phyloP scores from a whole-genome alignment of 73 alveolate species.

The Paramecium primaurelia region DNA sequence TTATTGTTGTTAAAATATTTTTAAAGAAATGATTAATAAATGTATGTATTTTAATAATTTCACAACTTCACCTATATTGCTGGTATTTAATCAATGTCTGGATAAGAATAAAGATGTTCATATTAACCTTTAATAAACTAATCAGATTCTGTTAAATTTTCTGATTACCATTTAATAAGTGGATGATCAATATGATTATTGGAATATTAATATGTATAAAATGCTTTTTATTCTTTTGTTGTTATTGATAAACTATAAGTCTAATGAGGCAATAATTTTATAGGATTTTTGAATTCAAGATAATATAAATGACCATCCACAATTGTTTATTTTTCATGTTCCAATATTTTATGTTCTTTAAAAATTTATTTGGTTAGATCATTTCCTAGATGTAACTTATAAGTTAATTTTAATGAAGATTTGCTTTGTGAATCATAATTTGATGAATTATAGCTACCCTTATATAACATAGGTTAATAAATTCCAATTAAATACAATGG shows the following conservation, averaged over 20 bases:
- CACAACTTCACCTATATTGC: background rate
- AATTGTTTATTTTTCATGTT: background rate
- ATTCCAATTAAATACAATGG: background rate
- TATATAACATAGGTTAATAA: background rate
- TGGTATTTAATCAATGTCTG: background rate
- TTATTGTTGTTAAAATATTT: background rate
- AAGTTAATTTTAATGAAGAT: background rate
- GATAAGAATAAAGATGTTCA: background rate
- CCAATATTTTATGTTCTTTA: background rate
- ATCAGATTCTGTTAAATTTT: background rate
- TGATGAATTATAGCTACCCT: background rate
- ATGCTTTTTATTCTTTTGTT: background rate
- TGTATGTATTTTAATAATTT: background rate
- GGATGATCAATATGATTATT: background rate
- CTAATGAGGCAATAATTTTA: background rate
- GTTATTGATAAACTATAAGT: background rate
- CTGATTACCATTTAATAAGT: background rate
- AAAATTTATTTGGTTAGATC: background rate
- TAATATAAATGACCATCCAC: background rate
- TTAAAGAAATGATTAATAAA: background rate
- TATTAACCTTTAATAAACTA: too few relatives aligned
- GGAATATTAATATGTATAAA: background rate
- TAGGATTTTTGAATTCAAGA: background rate
- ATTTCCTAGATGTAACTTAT: background rate
- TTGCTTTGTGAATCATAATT: conserved; percentile 1